Evolutionary conservation across 2,329 filamentous ascomycete genomes (phyloP), one percentile per base, ranked within the genome.

Genomic region (Polytolypa hystricis): DNA sequence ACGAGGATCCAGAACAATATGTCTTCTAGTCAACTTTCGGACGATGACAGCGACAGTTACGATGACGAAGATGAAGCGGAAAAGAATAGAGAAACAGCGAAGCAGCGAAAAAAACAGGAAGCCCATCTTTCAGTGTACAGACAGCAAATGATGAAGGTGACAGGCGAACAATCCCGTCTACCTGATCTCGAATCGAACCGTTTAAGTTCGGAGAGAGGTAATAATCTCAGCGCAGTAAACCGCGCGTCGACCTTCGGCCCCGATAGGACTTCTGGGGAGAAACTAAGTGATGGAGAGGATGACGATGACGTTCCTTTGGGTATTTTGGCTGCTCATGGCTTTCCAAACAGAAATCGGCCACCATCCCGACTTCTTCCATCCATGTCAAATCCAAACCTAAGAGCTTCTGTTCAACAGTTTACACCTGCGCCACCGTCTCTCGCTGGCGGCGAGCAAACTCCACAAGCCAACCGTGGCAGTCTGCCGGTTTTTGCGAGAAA

Each of bases 141-240:
- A 40, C 86, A 94, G 57, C 83, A 91, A 60, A 94, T 93, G 86
- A 93, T 89, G 82, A 93, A 93, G 61, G 81, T 91, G 19, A 93
- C 85, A 1, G 86, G 86, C 32, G 84, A 89, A 26, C 26, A 35
- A 17, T 12, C 21, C 25, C 42, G 43, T n/a, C 3, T 69, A 4
- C 58, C 68, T 8, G 61, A 64, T 28, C 57, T 69, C 3, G 48
- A 47, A 10, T 52, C 64, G 8, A 57, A 69, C 17, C 73, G 76
- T n/a, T 69, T 74, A 10, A 63, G 65, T 33, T 57, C 79, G 42
- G 66, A 71, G 12, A 64, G 70, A 21, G 75, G 74, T 4, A 62
- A 58, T 54, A 73, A 74, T 3, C 76, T 79, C 1, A 78, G 77
- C 43, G 56, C 82, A 14, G 54, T 40, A 16, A 46, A 47, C 35